Evolutionary conservation across 306 rosid genomes (phyloP).

Genomic region (Corylus americana): DNA sequence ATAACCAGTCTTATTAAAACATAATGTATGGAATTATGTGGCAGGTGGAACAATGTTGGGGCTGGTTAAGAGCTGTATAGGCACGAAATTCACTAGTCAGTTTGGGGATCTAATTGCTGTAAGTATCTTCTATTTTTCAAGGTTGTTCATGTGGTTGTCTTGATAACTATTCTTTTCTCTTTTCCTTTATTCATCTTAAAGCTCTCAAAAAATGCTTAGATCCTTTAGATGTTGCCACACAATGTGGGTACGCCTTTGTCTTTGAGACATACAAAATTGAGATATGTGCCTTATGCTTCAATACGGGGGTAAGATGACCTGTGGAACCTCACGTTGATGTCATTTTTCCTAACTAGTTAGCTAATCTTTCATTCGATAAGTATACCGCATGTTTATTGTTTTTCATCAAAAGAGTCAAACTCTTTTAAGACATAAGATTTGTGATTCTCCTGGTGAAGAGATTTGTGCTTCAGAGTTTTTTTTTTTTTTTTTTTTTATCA

Average conservation of each 20-base stretch:
- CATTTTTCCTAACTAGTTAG: background rate
- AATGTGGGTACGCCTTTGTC: background rate
- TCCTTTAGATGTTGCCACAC: background rate
- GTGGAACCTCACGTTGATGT: background rate
- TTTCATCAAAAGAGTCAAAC: background rate
- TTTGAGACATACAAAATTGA: background rate
- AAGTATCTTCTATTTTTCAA: conserved; percentile 39
- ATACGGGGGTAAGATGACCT: background rate
- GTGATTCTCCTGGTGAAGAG: background rate
- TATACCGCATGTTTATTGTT: background rate
- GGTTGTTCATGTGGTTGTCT: background rate
- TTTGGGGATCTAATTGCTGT: conserved; percentile 98
- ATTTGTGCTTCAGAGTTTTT: background rate
- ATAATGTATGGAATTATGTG: conserved; percentile 33
- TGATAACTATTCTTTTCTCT: conserved; percentile 12
- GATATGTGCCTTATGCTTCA: background rate
- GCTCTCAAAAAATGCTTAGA: background rate
- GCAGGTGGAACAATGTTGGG: conserved; percentile 87
- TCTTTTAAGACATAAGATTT: background rate
- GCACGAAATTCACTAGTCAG: conserved; percentile 94
- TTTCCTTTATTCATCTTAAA: background rate
- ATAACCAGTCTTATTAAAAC: background rate
- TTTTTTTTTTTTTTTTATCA: background rate
- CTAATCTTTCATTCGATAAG: background rate
- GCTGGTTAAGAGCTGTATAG: conserved; percentile 91